Evolutionary conservation across 2,329 filamentous ascomycete genomes (phyloP), one percentile per base, ranked within the genome.

Genomic region (Aspergillus pseudonomiae): DNA sequence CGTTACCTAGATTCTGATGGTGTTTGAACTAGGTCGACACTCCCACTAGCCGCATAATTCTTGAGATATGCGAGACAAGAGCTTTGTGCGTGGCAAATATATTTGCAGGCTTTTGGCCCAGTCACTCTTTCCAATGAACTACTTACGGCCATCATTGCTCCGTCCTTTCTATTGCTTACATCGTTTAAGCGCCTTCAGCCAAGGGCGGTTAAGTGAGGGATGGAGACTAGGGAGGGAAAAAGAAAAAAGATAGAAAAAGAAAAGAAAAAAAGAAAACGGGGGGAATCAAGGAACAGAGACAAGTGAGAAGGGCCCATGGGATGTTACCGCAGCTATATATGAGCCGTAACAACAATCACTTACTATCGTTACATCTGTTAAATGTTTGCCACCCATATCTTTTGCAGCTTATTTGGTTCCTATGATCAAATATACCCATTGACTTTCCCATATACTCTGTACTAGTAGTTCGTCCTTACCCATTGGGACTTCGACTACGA

Each of bases 61-160:
- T 53, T n/a, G 12, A 34, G 58, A 43, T 30, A 60, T 16, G 48
- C 34, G 46, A 26, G 32, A 39, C 39, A 16, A 6, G 30, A 28
- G 26, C 7, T 26, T 24, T 55, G 11, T n/a, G 9, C 6, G 11
- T 14, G 12, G 34, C 52, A 55, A 14, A 39, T 39, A 34, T 36
- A 6, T 34, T 7, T 28, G n/a, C 43, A 24, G 21, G 14, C n/a
- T 24, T 36, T 21, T 59, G 57, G 34, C 43, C 46, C 26, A 55
- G 39, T 48, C 61, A 46, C 52, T 63, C 57, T 56, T 60, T 64
- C 24, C 36, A 24, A 26, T 39, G 14, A 36, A 24, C 21, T 28
- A 26, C 36, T 26, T 24, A 39, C 52, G 32, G 32, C 21, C 30
- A 39, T 26, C 24, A 4, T 26, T 39, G 34, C 28, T 26, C 34